Conservation (phyloP, 2,329 filamentous ascomycete species). For the Neoscytalidium dimidiatum region DNA sequence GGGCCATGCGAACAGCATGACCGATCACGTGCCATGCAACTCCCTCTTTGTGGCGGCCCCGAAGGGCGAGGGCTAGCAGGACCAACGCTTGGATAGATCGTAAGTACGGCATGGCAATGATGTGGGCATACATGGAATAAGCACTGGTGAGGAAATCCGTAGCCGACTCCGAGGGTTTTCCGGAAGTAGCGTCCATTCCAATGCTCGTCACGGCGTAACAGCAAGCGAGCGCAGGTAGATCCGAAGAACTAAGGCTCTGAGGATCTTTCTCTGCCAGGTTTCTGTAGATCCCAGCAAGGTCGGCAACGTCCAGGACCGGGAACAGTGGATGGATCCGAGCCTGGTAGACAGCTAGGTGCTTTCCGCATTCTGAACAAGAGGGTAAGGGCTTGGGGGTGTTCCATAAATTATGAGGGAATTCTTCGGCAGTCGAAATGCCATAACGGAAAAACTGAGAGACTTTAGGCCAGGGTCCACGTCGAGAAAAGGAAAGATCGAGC, state of each 20-base stretch:
- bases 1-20: conserved; percentile 14
- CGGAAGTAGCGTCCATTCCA: conserved; percentile 3
- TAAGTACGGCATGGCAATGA: conserved; percentile 6
- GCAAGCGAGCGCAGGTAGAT: background rate
- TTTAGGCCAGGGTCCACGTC: conserved; percentile 6
- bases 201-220: background rate
- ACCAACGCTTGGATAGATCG: conserved; percentile 16
- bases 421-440: conserved; percentile 1
- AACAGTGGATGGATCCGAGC: background rate
- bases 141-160: conserved; percentile 1
- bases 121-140: conserved; percentile 2
- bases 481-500: conserved; percentile 19
- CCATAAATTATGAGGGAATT: background rate
- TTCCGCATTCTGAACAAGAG: background rate
- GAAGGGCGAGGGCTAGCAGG: conserved; percentile 14
- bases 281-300: background rate
- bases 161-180: background rate
- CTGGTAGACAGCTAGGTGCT: background rate
- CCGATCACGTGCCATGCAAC: conserved; percentile 14
- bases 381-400: background rate
- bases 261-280: background rate
- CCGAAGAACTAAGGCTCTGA: background rate
- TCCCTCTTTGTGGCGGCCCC: conserved; percentile 12
- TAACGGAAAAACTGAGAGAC: conserved; percentile 8
- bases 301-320: background rate